Evolutionary conservation across 352 stramenopile genomes (phyloP), one percentile per base, ranked within the genome.

Genomic region (Pythium dissotocum): DNA sequence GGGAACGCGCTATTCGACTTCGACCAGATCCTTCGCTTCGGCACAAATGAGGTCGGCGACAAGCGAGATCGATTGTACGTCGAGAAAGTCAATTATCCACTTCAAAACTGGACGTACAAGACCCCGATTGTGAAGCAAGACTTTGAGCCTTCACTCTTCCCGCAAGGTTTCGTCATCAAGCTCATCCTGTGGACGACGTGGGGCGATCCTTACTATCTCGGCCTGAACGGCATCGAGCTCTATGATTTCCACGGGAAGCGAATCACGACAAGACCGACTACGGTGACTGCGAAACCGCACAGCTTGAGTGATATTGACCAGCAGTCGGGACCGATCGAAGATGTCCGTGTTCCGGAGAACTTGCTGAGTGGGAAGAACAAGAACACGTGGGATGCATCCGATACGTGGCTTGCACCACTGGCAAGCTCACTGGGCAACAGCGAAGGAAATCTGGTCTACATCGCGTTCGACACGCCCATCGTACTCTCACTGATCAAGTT

Each of bases 131-230:
- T 97, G 1, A 62, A 74, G 30, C 91, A 98, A 73, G 86, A 97
- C 55, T 98, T 97, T 76, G 91, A 97, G 64, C 73, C 89, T 9
- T 71, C 76, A 13, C 66, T 97, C 1, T 93, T 84, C 67, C 90
- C 89, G 2, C 85, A 92, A 65, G 89, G 91, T 1, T 93, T 93
- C 54, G 58, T 93, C n/a, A 71, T 98, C 55, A 95, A 97, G 62
- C 70, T 96, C 12, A 69, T 94, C 0, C 82, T 87, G 30, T 94
- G 85, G 83, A 78, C 80, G 18, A 90, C 88, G 13, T 96, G 85
- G 86, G 89, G 89, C 0, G 89, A 96, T 63, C 88, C 85, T 13
- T 93, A 92, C 58, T 96, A 93, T 53, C 61, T 97, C 1, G 88
- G 88, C 0, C 72, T 96, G 16, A 93, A 96, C 33, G 82, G 85